Conservation (phyloP, 2,329 filamentous ascomycete species). For the Dactylellina haptotyla region DNA sequence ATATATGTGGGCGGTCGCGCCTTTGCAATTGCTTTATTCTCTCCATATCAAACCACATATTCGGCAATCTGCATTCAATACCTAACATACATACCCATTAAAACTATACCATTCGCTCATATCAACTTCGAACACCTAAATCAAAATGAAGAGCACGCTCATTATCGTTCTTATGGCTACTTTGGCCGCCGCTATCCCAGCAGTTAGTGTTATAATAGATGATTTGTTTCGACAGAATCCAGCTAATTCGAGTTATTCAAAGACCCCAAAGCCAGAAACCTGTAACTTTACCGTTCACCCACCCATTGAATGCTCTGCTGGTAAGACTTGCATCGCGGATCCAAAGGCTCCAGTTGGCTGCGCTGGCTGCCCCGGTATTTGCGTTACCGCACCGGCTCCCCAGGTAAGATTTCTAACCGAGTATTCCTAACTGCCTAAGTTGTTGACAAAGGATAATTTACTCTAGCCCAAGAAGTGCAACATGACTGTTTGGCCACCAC, state of each 20-base stretch:
- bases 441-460: neutral
- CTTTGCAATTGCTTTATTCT: too few species aligned
- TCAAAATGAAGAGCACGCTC: conserved; percentile 5
- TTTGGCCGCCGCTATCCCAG: conserved; percentile 5
- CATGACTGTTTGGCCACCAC: conserved; percentile 12
- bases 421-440: neutral
- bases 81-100: too few species aligned
- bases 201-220: neutral
- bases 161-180: conserved; percentile 2
- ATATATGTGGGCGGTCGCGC: too few species aligned
- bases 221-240: neutral
- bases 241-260: neutral
- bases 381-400: conserved; percentile 3
- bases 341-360: conserved; percentile 1
- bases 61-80: too few species aligned
- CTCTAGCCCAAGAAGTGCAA: conserved; percentile 14
- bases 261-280: neutral
- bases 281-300: neutral
- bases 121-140: too few species aligned
- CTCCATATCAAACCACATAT: too few species aligned
- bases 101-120: too few species aligned
- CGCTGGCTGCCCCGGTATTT: conserved; percentile 20
- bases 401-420: neutral
- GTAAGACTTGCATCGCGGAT: neutral
- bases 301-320: neutral